Evolutionary conservation across 2,329 filamentous ascomycete species (phyloP), one percentile per base, ranked within the genome.

Genomic region (Botrytis squamosa): DNA sequence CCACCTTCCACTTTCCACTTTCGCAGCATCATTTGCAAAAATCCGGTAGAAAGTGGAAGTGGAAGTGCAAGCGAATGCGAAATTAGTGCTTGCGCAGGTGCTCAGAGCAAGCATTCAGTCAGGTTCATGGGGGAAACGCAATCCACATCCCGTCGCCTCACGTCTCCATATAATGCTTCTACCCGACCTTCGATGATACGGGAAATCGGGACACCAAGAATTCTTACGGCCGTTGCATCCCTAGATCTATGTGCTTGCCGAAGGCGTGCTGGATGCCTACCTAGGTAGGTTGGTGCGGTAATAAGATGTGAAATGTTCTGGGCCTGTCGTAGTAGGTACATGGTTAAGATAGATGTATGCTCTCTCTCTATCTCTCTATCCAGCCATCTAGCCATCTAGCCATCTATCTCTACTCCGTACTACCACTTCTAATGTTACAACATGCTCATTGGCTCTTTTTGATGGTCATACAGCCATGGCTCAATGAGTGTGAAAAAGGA

Each of bases 1-100:
- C 59, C 20, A 38, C 33, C 14, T 33, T 59, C 33, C 36, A 16
- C 59, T 40, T 36, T 59, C 59, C 36, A 25, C 59, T 63, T n/a
- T 63, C 60, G 22, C 49, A 55, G 6, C 25, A 55, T n/a, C 49
- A n/a, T 55, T 14, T 55, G 49, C 49, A 8, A n/a, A 55, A 55
- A 16, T n/a, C 5, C 25, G 18, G 10, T 33, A 10, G 25, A n/a
- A 49, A 25, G 16, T 49, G 70, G 46, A 42, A 64, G 14, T 49
- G 59, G 59, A 40, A 65, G 25, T 36, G 38, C 22, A 71, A 42
- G 49, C 70, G 46, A 71, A 71, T 71, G 70, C 70, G 70, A 71
- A 57, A 36, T 71, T 71, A 71, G 60, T 71, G 44, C 25, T 42
- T 55, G 36, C 16, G 40, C 29, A 33, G 40, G 20, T 33, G 29